Evolutionary conservation across 176 grass and related monocot species (phyloP).

Genomic region (Lolium multiflorum): DNA sequence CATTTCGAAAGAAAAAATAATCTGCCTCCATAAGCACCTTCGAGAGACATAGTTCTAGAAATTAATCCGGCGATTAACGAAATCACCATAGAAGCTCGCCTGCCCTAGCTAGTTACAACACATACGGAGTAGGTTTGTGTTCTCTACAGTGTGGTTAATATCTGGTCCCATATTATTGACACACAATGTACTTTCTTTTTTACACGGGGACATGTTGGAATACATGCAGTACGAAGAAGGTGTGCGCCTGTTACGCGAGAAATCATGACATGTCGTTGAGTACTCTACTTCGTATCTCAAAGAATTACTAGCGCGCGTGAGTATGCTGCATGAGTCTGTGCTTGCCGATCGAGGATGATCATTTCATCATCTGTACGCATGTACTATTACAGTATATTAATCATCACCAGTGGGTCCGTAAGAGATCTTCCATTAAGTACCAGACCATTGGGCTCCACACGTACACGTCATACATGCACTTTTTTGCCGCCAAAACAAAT

Average conservation of each 20-base stretch:
- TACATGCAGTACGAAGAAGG: not conserved
- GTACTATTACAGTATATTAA: not conserved
- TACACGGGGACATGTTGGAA: not conserved
- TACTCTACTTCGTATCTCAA: not conserved
- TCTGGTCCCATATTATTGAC: not conserved
- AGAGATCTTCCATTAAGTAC: not conserved
- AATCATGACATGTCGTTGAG: not conserved
- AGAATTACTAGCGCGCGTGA: not conserved
- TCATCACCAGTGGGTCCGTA: not conserved
- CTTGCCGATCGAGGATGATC: not conserved
- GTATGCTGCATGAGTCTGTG: not conserved
- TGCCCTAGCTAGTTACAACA: not conserved
- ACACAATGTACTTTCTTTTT: not conserved
- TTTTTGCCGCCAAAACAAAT: slow-evolving; percentile 3
- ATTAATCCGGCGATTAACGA: too few relatives aligned
- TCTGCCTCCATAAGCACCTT: too few relatives aligned
- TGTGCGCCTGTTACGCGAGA: not conserved
- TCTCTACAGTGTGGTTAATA: not conserved
- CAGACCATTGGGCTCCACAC: not conserved
- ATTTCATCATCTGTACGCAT: not conserved
- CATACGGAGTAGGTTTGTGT: not conserved
- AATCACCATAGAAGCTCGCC: too few relatives aligned
- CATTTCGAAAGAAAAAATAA: too few relatives aligned
- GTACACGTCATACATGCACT: not conserved
- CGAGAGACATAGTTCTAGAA: too few relatives aligned